Conservation (phyloP, 257 asterid species). For the Linaria vulgaris region DNA sequence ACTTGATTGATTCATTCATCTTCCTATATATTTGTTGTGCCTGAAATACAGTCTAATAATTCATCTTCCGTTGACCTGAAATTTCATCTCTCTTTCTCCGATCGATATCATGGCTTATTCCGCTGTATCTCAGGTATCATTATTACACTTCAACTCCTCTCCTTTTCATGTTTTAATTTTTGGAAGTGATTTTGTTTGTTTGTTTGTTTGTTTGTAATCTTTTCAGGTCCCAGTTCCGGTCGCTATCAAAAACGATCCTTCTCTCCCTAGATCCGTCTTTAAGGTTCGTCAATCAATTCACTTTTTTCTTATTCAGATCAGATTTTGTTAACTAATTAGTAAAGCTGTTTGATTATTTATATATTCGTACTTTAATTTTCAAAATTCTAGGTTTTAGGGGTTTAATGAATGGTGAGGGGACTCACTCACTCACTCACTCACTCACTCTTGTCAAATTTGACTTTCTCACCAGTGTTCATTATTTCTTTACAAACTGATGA, state of each 20-base stretch:
- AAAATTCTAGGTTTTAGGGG: not conserved
- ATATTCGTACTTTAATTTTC: not conserved
- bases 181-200: constrained; percentile 2
- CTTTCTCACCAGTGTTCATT: too few relatives aligned
- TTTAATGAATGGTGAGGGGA: not conserved
- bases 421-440: too few relatives aligned
- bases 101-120: constrained; percentile 59
- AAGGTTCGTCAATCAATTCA: constrained; percentile 40
- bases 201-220: constrained; percentile 13
- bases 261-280: constrained; percentile 40
- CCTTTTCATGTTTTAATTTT: not conserved
- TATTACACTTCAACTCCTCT: too few relatives aligned
- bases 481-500: too few relatives aligned
- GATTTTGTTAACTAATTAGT: not conserved
- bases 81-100: not conserved
- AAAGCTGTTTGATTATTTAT: constrained; percentile 17
- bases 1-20: too few relatives aligned
- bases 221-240: constrained; percentile 54
- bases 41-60: too few relatives aligned
- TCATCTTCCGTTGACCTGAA: not conserved
- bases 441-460: too few relatives aligned
- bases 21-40: too few relatives aligned
- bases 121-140: constrained; percentile 46
- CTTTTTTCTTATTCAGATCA: not conserved
- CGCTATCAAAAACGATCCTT: constrained; percentile 42